Base-by-base conservation (phyloP, 2,329 filamentous ascomycete genomes). In the Zasmidium citrigriseum region DNA sequence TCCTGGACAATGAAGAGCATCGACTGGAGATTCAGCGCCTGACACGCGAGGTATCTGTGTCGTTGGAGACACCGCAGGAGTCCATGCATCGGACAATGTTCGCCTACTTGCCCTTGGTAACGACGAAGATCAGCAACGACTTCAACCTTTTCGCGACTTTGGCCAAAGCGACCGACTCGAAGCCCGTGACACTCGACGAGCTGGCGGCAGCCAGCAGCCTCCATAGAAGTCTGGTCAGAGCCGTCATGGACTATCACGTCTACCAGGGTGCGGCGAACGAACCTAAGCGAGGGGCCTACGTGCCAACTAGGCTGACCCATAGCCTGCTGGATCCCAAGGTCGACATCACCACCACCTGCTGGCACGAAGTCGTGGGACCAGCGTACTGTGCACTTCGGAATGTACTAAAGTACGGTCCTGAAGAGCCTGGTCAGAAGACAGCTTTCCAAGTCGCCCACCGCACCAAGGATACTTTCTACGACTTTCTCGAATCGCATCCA, bases 401-500 rank as follows among this genome's bases (percentile, higher is more conserved):
- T 4, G 18, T 48, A 10, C 21, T 48, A 11, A 48, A 48, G 21
- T 4, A 16, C 7, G 46, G 46, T 7, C 4, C 46, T 4, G 44
- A 46, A 7, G 46, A 24, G 18, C 11, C n/a, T 14, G 46, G 46
- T 4, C 18, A 48, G 21, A 48, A 24, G 23, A 48, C 46, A 10
- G n/a, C 46, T 9, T 48, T 48, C 46, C 46, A 48, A 48, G 46
- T 48, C 46, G 46, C 46, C 11, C 46, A 48, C 16, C n/a, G 23
- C 21, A 48, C 46, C n/a, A 48, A 12, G 18, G 18, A 48, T 12
- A 48, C 18, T 21, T 48, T 48, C 21, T 48, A 48, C 46, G 46
- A 48, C n/a, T 48, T 48, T 16, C 46, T 48, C 4, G 46, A 48
- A 23, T 4, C 18, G n/a, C n/a, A 23, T 21, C 46, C 18, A 10